These are phyloP conservation scores for Eruca vesicaria DNA, from an alignment of 441 rosid genomes.

Conservation along the genomic window DNA sequence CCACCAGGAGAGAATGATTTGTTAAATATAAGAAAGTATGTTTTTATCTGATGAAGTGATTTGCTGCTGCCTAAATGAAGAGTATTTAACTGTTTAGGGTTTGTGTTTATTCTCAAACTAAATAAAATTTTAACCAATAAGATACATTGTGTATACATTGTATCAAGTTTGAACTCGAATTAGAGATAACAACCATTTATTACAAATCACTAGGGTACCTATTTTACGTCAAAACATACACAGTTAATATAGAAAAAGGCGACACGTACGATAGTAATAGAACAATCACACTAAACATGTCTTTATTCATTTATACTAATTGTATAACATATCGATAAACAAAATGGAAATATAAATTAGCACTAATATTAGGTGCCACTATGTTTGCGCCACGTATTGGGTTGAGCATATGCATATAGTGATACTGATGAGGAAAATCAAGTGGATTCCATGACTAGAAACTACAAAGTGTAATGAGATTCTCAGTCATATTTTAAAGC, in stretches of 20 bases:
- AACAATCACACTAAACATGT: background rate
- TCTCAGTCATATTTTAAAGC: slow-evolving; percentile 20
- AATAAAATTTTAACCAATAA: background rate
- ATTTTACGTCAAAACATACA: background rate
- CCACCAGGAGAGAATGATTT: no score
- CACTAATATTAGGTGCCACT: background rate
- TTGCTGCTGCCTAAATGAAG: background rate
- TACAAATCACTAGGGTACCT: background rate
- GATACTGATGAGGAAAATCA: slow-evolving; percentile 3
- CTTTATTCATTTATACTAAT: background rate
- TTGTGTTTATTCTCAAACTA: background rate
- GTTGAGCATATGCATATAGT: slow-evolving; percentile 5
- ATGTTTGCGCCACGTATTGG: slow-evolving; percentile 25
- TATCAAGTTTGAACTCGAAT: background rate
- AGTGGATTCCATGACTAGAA: slow-evolving; percentile 25
- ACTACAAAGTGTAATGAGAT: slow-evolving; percentile 29
- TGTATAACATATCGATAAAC: background rate
- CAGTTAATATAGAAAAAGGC: background rate
- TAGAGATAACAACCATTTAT: background rate
- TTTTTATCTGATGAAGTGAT: background rate
- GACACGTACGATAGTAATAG: background rate
- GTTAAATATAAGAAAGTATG: background rate
- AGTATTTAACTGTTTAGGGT: background rate
- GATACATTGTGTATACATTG: background rate
- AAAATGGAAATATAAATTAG: background rate